Evolutionary conservation across 2,329 filamentous ascomycete genomes (phyloP), one percentile per base, ranked within the genome.

Genomic region (Aaosphaeria pasadenensis): DNA sequence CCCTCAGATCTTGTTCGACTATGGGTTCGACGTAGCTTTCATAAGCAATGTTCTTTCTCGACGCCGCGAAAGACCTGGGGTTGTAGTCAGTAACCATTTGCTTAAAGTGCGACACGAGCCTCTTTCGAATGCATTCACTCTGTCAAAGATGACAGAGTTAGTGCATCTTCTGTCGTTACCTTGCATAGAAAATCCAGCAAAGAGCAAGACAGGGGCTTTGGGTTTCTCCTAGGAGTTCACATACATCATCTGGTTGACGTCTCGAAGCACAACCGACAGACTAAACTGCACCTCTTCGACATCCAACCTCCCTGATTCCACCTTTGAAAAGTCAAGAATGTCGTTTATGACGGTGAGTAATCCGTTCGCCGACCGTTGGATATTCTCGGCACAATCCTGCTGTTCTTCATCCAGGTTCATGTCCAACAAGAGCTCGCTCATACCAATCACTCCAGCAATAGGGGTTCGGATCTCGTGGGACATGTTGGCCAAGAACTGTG

Each of bases 331-430:
- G 69, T 95, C 90, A 1, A 95, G 75, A 47, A 95, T 95, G 60
- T 95, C 90, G 61, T 95, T 95, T 69, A 95, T 95, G 38, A 95
- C 87, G 0, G 89, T 92, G 17, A 95, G 75, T 3, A 95, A 73
- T 2, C 88, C 89, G 54, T 92, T 91, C 0, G 87, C 88, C 5
- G 87, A 91, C 44, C 86, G 80, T 59, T 89, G 85, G 5, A 92
- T 89, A 52, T 89, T 90, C 55, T 89, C 86, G 3, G 87, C 85
- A 52, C 84, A 88, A 48, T 91, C 87, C 49, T 80, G 77, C 59
- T 90, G 86, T 56, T 91, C 87, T n/a, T 80, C 76, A 45, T 84
- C 78, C 28, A 91, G 70, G 11, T 81, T 71, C 62, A 84, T 87
- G 52, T 89, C 86, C 30, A 85, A 74, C 6, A 91, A 71, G 6